Evolutionary conservation across 371 early-diverging fungal species (phyloP).

Genomic region (Syncephalastrum monosporum): DNA sequence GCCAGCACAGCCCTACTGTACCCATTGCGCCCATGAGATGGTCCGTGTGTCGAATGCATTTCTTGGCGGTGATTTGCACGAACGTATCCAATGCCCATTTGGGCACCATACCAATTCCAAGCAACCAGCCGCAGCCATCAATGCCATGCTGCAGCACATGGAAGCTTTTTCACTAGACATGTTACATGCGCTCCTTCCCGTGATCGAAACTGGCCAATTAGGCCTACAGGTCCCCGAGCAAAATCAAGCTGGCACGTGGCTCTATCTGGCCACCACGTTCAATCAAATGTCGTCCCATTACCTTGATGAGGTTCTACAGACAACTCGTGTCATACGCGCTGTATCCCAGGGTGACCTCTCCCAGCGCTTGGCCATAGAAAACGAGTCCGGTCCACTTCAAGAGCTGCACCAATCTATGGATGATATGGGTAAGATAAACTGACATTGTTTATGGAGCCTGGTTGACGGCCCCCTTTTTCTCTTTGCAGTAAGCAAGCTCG

Average conservation of each 20-base stretch:
- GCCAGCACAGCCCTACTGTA: too few species aligned
- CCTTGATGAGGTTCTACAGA: neutral
- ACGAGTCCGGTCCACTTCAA: neutral
- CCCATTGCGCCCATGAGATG: too few species aligned
- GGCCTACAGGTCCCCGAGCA: neutral
- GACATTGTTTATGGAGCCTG: neutral
- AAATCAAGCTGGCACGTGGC: too few species aligned
- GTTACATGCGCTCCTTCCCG: neutral
- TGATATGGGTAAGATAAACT: neutral
- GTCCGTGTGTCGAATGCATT: too few species aligned
- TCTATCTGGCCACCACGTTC: neutral
- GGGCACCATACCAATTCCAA: neutral
- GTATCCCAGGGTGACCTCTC: neutral
- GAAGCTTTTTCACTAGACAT: neutral
- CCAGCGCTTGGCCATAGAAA: neutral
- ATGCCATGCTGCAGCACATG: slow-evolving; percentile 2
- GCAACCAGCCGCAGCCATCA: neutral
- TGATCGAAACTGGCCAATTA: neutral
- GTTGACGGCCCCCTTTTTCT: neutral
- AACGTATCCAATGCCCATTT: neutral
- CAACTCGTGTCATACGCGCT: neutral
- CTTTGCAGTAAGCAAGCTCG: neutral
- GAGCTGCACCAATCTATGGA: slow-evolving; percentile 1
- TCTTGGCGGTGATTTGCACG: too few species aligned
- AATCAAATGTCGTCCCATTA: neutral